Evolutionary conservation across 1,284 basidiomycete genomes (phyloP).

Genomic region (Heterobasidion parviporum): DNA sequence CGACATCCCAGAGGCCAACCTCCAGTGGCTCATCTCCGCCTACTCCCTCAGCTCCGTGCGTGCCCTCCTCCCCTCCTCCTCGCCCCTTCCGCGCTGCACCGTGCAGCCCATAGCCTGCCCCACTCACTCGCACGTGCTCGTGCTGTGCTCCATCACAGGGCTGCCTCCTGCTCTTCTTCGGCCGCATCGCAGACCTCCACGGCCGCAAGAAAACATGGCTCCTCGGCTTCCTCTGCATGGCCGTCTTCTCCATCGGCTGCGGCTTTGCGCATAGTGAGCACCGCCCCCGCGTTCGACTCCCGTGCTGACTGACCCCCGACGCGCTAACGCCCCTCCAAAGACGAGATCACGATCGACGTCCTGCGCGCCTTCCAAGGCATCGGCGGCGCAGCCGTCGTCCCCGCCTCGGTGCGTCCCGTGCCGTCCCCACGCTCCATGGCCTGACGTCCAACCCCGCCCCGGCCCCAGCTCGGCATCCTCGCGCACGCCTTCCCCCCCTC

Average conservation of each 20-base stretch:
- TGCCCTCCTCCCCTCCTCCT: not conserved
- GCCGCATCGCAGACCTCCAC: constrained; percentile 52
- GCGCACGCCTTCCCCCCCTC: constrained; percentile 69
- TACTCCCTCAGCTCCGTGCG: constrained; percentile 5
- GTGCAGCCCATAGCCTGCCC: not conserved
- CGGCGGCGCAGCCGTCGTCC: constrained; percentile 61
- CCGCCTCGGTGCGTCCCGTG: constrained; percentile 45
- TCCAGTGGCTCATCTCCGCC: constrained; percentile 4
- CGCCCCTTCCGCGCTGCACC: no score
- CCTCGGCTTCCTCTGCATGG: constrained; percentile 30
- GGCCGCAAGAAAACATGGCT: constrained; percentile 48
- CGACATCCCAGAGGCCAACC: not conserved
- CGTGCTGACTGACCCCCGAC: no score
- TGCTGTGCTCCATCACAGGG: constrained; percentile 27
- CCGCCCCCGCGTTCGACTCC: no score
- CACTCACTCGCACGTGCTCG: not conserved
- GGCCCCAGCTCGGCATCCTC: constrained; percentile 66
- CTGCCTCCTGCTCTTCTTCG: constrained; percentile 50
- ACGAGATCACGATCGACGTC: constrained; percentile 49
- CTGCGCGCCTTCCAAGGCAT: constrained; percentile 65
- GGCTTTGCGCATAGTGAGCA: constrained; percentile 36
- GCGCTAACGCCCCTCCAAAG: constrained; percentile 19
- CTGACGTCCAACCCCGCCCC: not conserved
- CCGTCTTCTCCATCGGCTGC: constrained; percentile 30
- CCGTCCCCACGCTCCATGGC: not conserved